phyloP scores from a whole-genome alignment of 345 rosid genomes.

The Lepidium didymum region DNA sequence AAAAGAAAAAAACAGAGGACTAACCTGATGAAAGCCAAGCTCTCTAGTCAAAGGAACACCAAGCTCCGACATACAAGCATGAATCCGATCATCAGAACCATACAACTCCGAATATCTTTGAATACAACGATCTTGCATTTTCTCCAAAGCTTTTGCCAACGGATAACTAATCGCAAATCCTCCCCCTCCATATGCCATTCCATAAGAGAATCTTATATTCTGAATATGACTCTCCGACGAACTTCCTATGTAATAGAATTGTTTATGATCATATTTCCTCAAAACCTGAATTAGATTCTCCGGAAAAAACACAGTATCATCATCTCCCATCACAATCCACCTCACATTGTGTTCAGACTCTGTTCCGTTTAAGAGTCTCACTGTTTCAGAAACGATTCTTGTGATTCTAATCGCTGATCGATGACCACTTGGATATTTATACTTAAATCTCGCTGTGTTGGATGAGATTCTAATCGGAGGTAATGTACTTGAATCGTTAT shows the following conservation, averaged over 20 bases:
- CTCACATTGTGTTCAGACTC: conserved; percentile 37
- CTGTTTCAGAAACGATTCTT: conserved; percentile 56
- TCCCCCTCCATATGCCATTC: conserved; percentile 93
- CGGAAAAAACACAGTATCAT: conserved; percentile 62
- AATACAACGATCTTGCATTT: conserved; percentile 63
- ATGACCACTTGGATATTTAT: conserved; percentile 39
- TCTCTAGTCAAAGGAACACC: conserved; percentile 75
- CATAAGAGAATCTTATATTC: conserved; percentile 54
- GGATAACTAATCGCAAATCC: conserved; percentile 78
- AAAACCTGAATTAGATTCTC: conserved; percentile 62
- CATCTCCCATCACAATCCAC: conserved; percentile 92
- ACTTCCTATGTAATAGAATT: conserved; percentile 61
- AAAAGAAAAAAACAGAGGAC: conserved; percentile 1
- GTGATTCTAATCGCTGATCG: conserved; percentile 63
- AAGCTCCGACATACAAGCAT: conserved; percentile 85
- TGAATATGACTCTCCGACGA: conserved; percentile 75
- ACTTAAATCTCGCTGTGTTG: conserved; percentile 41
- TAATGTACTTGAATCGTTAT: conserved; percentile 15
- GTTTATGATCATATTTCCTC: conserved; percentile 58
- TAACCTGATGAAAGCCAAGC: conserved; percentile 83
- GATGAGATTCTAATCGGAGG: conserved; percentile 52
- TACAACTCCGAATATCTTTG: conserved; percentile 50
- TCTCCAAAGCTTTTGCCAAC: conserved; percentile 49
- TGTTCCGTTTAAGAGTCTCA: conserved; percentile 38
- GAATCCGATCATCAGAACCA: conserved; percentile 81